These are phyloP conservation scores for Cordyceps pruinosa DNA, from an alignment of 2,329 filamentous ascomycete genomes.

Conservation along the genomic window DNA sequence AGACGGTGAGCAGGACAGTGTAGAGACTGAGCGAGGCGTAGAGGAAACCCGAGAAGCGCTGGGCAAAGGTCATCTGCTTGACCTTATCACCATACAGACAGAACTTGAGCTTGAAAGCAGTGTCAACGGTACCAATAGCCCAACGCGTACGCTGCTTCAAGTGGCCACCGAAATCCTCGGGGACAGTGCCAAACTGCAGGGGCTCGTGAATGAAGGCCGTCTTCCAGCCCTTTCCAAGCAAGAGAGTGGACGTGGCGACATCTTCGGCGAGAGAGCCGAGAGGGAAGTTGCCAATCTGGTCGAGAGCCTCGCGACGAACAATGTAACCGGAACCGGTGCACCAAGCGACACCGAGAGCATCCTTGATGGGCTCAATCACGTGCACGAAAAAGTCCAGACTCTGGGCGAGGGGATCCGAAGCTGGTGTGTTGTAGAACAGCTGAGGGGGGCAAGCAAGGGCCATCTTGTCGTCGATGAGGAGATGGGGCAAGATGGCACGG, in stretches of 20 bases:
- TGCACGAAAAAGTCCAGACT: constrained; percentile 53
- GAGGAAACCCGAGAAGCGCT: constrained; percentile 53
- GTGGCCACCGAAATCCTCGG: constrained; percentile 48
- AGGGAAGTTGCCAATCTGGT: constrained; percentile 56
- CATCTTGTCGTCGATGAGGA: constrained; percentile 50
- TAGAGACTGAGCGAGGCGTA: constrained; percentile 50
- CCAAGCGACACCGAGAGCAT: constrained; percentile 50
- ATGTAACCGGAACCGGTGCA: constrained; percentile 59
- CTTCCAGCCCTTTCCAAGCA: constrained; percentile 55
- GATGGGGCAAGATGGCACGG: constrained; percentile 51
- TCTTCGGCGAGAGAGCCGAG: constrained; percentile 55
- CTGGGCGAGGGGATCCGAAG: constrained; percentile 51
- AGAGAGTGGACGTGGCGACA: constrained; percentile 49
- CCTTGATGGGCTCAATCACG: constrained; percentile 43
- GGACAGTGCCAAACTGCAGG: constrained; percentile 53
- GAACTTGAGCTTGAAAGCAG: constrained; percentile 53
- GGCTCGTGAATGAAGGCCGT: constrained; percentile 54
- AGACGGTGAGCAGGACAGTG: constrained; percentile 47
- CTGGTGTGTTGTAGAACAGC: constrained; percentile 57
- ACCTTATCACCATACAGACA: constrained; percentile 49
- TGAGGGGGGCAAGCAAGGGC: constrained; percentile 55
- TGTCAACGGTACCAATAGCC: constrained; percentile 51
- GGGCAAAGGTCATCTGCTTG: constrained; percentile 45
- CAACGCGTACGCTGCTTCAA: constrained; percentile 52
- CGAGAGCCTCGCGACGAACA: constrained; percentile 50